phyloP scores from a whole-genome alignment of 2,329 filamentous ascomycete species.

The Penicillium sp. region DNA sequence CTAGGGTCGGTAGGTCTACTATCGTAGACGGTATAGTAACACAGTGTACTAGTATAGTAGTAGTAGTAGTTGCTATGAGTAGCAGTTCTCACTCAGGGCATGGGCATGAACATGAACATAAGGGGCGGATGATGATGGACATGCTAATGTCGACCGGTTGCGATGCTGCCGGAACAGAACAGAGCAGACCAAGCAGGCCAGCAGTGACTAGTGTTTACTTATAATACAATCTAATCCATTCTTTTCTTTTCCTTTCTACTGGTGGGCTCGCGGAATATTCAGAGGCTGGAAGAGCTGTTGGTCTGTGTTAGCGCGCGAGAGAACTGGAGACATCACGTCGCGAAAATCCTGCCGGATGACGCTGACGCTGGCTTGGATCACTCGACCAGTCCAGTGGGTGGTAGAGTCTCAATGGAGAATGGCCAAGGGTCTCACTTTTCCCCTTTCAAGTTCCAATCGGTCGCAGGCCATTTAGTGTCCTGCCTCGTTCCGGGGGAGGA shows the following conservation, averaged over 20 bases:
- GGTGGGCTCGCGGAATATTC: constrained; percentile 28
- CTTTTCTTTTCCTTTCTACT: constrained; percentile 21
- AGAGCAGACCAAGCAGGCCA: background rate
- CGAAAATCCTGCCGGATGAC: constrained; percentile 22
- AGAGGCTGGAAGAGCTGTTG: constrained; percentile 37
- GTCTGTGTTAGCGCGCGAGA: constrained; percentile 36
- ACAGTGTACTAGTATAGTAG: too few species aligned
- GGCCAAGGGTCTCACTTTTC: background rate
- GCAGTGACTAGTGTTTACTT: constrained; percentile 8
- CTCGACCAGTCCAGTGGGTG: too few species aligned
- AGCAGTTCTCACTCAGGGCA: too few species aligned
- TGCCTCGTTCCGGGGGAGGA: too few species aligned
- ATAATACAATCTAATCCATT: constrained; percentile 18
- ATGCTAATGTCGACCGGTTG: background rate
- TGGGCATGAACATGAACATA: too few species aligned
- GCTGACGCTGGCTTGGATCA: constrained; percentile 9
- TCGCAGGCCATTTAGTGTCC: too few species aligned
- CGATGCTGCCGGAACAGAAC: constrained; percentile 2
- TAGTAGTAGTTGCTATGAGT: too few species aligned
- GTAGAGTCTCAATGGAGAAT: too few species aligned
- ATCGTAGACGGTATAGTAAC: background rate
- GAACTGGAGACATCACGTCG: constrained; percentile 33
- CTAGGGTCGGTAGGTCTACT: too few species aligned
- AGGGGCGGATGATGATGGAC: too few species aligned
- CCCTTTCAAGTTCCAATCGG: background rate